Conservation (phyloP, 1,284 basidiomycete species). For the Testicularia cyperi region DNA sequence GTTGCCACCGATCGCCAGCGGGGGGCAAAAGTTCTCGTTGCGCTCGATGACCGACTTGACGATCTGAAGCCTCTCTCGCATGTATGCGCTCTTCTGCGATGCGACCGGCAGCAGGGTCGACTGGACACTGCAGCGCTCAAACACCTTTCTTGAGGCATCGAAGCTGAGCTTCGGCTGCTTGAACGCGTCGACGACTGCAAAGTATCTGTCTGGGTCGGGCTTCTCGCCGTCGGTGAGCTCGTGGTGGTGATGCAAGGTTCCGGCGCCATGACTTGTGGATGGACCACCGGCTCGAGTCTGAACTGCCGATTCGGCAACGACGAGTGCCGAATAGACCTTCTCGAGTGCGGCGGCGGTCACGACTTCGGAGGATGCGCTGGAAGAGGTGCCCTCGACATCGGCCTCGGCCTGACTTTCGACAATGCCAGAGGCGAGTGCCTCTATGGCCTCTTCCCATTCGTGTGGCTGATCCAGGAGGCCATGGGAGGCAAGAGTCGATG, state of each 20-base stretch:
- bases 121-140: slow-evolving; percentile 64
- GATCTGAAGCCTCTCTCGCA: slow-evolving; percentile 48
- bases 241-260: slow-evolving; percentile 4
- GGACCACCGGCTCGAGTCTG: slow-evolving; percentile 2
- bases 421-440: slow-evolving; percentile 53
- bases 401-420: slow-evolving; percentile 38
- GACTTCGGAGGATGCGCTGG: slow-evolving; percentile 18
- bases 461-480: slow-evolving; percentile 43
- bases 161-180: slow-evolving; percentile 91
- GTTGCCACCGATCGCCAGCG: slow-evolving; percentile 34
- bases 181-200: slow-evolving; percentile 84
- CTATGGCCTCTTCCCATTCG: slow-evolving; percentile 53
- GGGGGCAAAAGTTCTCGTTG: slow-evolving; percentile 58
- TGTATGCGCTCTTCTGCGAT: slow-evolving; percentile 26
- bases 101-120: slow-evolving; percentile 43
- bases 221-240: slow-evolving; percentile 63
- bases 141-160: slow-evolving; percentile 78
- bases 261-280: slow-evolving; percentile 1
- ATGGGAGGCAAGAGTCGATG: slow-evolving; percentile 47
- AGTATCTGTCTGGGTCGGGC: slow-evolving; percentile 79
- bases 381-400: slow-evolving; percentile 1
- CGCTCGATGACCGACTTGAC: slow-evolving; percentile 49
- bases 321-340: slow-evolving; percentile 51
- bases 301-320: slow-evolving; percentile 47
- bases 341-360: slow-evolving; percentile 50